Base-by-base conservation (phyloP, 306 rosid species). In the Rosa rugosa region DNA sequence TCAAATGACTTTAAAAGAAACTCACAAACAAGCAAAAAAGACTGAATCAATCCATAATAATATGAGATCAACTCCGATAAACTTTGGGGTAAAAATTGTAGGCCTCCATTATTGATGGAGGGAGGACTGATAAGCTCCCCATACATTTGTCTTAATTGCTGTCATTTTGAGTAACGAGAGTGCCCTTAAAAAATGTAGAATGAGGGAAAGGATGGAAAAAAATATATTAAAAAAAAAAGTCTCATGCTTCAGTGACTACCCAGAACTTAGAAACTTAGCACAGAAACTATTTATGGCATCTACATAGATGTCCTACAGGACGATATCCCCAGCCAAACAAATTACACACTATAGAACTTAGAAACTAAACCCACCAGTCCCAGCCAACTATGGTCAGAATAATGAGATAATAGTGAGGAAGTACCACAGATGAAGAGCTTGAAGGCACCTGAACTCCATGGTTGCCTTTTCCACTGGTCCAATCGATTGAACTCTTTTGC, bases 351-450 rank as follows among this genome's bases (percentile, higher is more conserved):
- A 6, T 13, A 67, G 22, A 53, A n/a, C 14, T 18, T 20, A n/a
- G 49, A 81, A 71, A 20, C 34, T 38, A 49, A 49, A 57, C 31
- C 42, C 78, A 46, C 70, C 42, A 72, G 1, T 8, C 11, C 6
- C 40, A 13, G 34, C 66, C 42, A 60, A 8, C n/a, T 20, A 66
- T 1, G 44, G 22, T 34, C 47, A 17, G 23, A 65, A 81, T 72
- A 71, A 40, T 47, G 72, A 64, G 71, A 64, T 16, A 36, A 42
- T 56, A 67, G 69, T 42, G 75, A 60, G 71, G 80, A 80, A 82
- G 44, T 90, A 94, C 97, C 93, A 59, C 11, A 77, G 84, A 77
- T 9, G 88, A 79, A 72, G 87, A 86, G 83, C 85, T 87, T 75
- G 90, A 84, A 53, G 77, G 75, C 42, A 77, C 82, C 62, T 81